Percentiles rank a stretch among this genome's conserved stretches.
phyloP scores from a whole-genome alignment of 148 eudicot species.

The Euryodendron excelsum region DNA sequence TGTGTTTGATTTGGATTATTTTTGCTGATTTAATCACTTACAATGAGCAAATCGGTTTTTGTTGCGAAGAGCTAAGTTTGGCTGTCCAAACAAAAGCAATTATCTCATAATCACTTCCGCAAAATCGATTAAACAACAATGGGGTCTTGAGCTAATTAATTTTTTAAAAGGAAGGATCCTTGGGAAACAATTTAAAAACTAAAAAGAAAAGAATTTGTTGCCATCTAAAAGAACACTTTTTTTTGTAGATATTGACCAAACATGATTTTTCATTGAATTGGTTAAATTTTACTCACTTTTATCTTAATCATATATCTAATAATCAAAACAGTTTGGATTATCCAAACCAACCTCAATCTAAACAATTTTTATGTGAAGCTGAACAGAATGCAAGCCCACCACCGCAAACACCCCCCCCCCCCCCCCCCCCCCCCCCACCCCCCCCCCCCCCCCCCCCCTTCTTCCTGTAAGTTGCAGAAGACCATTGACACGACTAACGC shows the following conservation, averaged over 20 bases:
- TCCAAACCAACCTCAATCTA: background rate
- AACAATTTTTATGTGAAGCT: too few relatives aligned
- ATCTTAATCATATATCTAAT: background rate
- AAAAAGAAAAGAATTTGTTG: background rate
- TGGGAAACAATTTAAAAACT: background rate
- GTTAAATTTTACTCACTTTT: background rate
- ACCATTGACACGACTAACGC: too few relatives aligned
- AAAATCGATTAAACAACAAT: background rate
- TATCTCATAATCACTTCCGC: background rate
- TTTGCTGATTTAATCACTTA: background rate
- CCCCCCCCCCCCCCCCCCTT: too few relatives aligned
- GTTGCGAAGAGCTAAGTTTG: too few relatives aligned
- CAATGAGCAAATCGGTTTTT: too few relatives aligned
- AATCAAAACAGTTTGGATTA: background rate
- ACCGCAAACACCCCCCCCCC: too few relatives aligned
- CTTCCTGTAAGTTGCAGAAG: too few relatives aligned
- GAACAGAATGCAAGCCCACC: too few relatives aligned
- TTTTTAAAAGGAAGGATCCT: background rate
- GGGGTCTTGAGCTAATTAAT: background rate
- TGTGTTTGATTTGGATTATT: background rate
- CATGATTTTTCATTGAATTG: background rate
- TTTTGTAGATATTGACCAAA: background rate
- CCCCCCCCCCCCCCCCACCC: too few relatives aligned
- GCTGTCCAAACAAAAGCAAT: too few relatives aligned
- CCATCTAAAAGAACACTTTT: background rate